Evolutionary conservation across 192 early-diverging fungal species (phyloP), one percentile per base, ranked within the genome.

Genomic region (Pilobolus umbonatus): DNA sequence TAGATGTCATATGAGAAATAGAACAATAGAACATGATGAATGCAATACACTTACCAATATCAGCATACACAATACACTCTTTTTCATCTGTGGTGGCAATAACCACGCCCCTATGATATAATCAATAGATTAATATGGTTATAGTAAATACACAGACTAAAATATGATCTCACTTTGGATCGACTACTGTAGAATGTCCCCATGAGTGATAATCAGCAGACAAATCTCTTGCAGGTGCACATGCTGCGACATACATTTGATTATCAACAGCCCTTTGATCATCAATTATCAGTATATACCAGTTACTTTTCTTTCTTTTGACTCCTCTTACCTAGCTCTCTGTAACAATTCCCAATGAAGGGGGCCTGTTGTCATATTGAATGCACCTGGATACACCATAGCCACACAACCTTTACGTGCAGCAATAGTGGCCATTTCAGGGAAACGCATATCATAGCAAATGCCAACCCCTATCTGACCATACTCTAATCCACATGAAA

Each of bases 371-470:
- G 87, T 93, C 72, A 84, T 88, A 69, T 97, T 99, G 73, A 98
- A 98, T 0, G 94, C 95, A 1, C 93, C 96, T 3, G 95, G 96
- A 62, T 96, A 99, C 29, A 99, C 83, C 95, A 99, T 95, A 15
- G 82, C 87, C 21, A 95, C 67, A 60, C 92, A 94, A 0, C 92
- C 90, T 65, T 80, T 81, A 36, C 90, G 72, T 5, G 94, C 89
- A 31, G 94, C 94, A 70, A 95, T 80, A 86, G 89, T 95, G 38
- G 96, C 94, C 64, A 95, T 74, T 61, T 99, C 96, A 8, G 96
- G 96, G 68, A 99, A 99, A 44, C 92, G 72, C 11, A 99, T 89
- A 57, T 99, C 96, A 70, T 99, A 99, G 69, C 96, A 99, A 35
- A 99, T 97, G 2, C 85, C 96, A 12, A 97, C 69, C 12, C 95